Evolutionary conservation across 371 early-diverging fungal genomes (phyloP).

Genomic region (Vittaforma corneae): DNA sequence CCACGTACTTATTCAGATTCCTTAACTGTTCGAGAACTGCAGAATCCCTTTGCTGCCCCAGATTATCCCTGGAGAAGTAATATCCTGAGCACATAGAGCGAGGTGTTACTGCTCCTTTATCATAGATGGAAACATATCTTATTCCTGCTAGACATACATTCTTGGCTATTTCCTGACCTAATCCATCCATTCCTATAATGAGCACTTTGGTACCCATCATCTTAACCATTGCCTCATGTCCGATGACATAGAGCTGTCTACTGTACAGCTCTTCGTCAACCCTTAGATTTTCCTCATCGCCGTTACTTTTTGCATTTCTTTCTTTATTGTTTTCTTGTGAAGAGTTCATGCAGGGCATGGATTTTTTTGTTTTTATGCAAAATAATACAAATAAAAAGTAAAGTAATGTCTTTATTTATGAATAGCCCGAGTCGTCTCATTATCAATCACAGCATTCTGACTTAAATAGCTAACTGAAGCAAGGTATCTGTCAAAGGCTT

Average conservation of each 20-base stretch:
- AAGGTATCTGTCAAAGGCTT: background rate
- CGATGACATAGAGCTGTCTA: slow-evolving; percentile 68
- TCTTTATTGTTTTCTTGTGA: too few relatives aligned
- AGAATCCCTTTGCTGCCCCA: slow-evolving; percentile 76
- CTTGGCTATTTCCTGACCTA: slow-evolving; percentile 96
- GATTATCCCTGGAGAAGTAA: slow-evolving; percentile 72
- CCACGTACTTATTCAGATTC: slow-evolving; percentile 86
- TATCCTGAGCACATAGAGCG: slow-evolving; percentile 84
- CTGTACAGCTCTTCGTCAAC: slow-evolving; percentile 59
- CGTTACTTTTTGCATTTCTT: slow-evolving; percentile 6
- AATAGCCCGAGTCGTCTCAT: too few relatives aligned
- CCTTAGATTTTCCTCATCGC: background rate
- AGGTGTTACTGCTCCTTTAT: slow-evolving; percentile 65
- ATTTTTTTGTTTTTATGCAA: too few relatives aligned
- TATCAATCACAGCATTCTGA: too few relatives aligned
- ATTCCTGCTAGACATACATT: slow-evolving; percentile 96
- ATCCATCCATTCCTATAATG: slow-evolving; percentile 82
- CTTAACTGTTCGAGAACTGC: slow-evolving; percentile 71
- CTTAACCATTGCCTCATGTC: slow-evolving; percentile 95
- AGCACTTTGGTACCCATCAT: slow-evolving; percentile 89
- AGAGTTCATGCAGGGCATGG: too few relatives aligned
- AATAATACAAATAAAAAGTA: too few relatives aligned
- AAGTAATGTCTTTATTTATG: too few relatives aligned
- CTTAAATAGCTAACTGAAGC: background rate
- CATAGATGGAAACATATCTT: slow-evolving; percentile 83